Evolutionary conservation across 805 yeast genomes (phyloP).

Genomic region (Pichia deserticola): DNA sequence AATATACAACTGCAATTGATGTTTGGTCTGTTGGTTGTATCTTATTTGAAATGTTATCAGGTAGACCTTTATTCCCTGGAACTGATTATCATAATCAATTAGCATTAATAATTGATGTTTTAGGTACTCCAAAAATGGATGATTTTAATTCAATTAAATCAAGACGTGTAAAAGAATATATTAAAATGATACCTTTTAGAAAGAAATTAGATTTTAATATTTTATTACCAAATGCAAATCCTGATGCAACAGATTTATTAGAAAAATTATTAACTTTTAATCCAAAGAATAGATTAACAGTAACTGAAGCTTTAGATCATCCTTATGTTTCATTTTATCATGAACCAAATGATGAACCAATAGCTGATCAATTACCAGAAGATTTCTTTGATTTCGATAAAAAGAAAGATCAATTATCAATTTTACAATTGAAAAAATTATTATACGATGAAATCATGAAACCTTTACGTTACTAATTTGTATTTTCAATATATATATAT

Average conservation of each 20-base stretch:
- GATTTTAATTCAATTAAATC: constrained; percentile 71
- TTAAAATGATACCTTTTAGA: constrained; percentile 67
- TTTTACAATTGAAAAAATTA: constrained; percentile 69
- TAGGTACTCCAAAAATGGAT: constrained; percentile 83
- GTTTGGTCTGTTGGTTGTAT: constrained; percentile 97
- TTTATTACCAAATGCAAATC: constrained; percentile 46
- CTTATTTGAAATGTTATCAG: constrained; percentile 80
- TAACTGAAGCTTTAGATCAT: constrained; percentile 74
- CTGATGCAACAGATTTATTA: constrained; percentile 61
- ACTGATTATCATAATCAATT: constrained; percentile 89
- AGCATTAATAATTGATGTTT: constrained; percentile 70
- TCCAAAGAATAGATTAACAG: constrained; percentile 76
- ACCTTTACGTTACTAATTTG: constrained; percentile 21
- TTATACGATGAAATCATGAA: constrained; percentile 77
- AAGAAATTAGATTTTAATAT: constrained; percentile 50
- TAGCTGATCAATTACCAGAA: constrained; percentile 71
- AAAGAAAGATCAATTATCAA: constrained; percentile 67
- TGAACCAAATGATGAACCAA: constrained; percentile 91
- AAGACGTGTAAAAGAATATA: constrained; percentile 82
- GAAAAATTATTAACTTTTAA: constrained; percentile 73
- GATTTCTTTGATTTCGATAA: constrained; percentile 88
- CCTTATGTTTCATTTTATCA: constrained; percentile 86
- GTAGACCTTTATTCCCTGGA: constrained; percentile 89
- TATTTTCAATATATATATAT: too few relatives aligned
- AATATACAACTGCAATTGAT: constrained; percentile 91